Base-by-base conservation (phyloP, 2,329 filamentous ascomycete species). In the Hysterium pulicare region DNA sequence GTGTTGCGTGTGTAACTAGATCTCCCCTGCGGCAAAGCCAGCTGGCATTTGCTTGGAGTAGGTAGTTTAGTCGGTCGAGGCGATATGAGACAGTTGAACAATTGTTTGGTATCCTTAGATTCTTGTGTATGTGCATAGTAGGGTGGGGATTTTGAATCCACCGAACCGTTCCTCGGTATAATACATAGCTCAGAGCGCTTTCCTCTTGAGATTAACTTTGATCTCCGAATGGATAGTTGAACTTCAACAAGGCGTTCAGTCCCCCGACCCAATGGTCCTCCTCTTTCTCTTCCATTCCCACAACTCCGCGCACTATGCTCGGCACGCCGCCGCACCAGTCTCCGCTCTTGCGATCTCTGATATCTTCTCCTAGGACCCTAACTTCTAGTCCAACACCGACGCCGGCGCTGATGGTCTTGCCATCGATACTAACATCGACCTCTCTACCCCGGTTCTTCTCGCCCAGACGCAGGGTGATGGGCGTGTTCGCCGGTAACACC, bases 261-360 rank as follows among this genome's bases (percentile, higher is more conserved):
- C 93, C 91, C 1, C 91, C 91, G 2, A 98, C 91, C 93, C 93
- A 98, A 15, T 91, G 89, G 66, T 97, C 91, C 57, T 96, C 89
- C 19, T 75, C 73, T 54, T 77, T 72, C 54, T 59, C 58, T 15
- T 62, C 64, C 36, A 42, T 19, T 17, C 65, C 59, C 9, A 47
- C 52, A 0, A 67, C 66, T 35, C 76, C 78, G 34, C 90, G 76
- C 59, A 96, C 93, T 23, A 97, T 87, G 62, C 90, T 95, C 2
- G 93, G 93, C 11, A 97, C 90, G 9, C 91, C 91, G 20, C 90
- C 88, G 23, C 78, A 74, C 86, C 78, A 80, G 34, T 75, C 72
- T 21, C 73, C 73, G 44, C 48, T 42, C 3, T 46, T 51, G 28
- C 59, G 48, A 13, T 51, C 53, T 21, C 53, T 49, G 36, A 95